Base-by-base conservation (phyloP, 139 green algal genomes). In the Chlorella sp. region DNA sequence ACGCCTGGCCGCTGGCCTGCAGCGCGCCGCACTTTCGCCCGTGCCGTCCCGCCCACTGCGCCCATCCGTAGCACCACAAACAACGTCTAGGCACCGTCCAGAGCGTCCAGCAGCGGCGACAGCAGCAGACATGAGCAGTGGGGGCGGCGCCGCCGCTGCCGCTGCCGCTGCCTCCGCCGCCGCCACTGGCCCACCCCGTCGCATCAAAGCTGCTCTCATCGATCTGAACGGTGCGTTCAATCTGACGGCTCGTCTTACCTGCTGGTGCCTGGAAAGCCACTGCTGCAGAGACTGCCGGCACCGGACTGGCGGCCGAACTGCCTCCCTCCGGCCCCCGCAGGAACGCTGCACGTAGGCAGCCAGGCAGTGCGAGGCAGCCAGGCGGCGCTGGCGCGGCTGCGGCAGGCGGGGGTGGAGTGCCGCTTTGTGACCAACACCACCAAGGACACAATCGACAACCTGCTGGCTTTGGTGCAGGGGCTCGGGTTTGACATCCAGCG, bases 331-430 rank as follows among this genome's bases (percentile, higher is more conserved):
- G 11, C 11, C 46, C 51, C 51, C 51, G 16, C 51, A 60, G 51
- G 88, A 28, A 91, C 88, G 19, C 81, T 91, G 36, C 78, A 90
- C 34, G 62, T 88, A 0, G 88, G 67, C 16, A 51, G 67, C 4
- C 17, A 26, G 19, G 56, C 60, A 17, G 43, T 87, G 0, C 46
- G 76, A 13, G 85, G 88, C 6, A 72, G 36, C 44, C 48, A 51
- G 40, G 28, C 56, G 40, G 81, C 85, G 17, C 70, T 85, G 51
- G 46, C 81, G 40, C 75, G 74, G 43, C 48, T 88, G 17, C 70
- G 81, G 5, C 41, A n/a, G 14, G 74, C 74, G 9, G 74, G 62
- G 0, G 44, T 83, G 56, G 38, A 13, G 36, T 34, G 19, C 8
- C 14, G 48, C 5, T 84, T 87, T 44, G 62, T 83, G 16, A 87